Evolutionary conservation across 176 grass and related monocot species (phyloP).

Genomic region (Neostapfia colusana): DNA sequence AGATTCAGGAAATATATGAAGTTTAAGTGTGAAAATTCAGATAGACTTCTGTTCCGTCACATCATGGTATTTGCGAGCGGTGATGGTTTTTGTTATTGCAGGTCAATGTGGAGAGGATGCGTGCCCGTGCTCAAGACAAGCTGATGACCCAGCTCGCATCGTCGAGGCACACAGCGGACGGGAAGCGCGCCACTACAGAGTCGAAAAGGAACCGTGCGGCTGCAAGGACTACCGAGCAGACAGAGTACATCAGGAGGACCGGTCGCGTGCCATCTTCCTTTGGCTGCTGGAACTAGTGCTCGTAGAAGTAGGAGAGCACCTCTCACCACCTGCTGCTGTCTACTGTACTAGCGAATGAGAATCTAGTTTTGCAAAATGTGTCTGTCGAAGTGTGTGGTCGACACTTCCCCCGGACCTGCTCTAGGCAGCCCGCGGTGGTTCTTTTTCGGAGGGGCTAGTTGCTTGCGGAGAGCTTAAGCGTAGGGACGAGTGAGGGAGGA

Average conservation of each 20-base stretch:
- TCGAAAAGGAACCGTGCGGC: constrained; percentile 56
- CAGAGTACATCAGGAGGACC: constrained; percentile 81
- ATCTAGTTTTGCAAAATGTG: not conserved
- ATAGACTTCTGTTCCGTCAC: not conserved
- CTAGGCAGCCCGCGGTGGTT: too few species aligned
- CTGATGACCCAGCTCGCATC: constrained; percentile 78
- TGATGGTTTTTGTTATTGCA: constrained; percentile 19
- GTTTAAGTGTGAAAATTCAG: not conserved
- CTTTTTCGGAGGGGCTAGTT: too few species aligned
- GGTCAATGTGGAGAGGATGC: constrained; percentile 92
- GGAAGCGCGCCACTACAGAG: constrained; percentile 61
- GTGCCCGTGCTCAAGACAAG: constrained; percentile 65
- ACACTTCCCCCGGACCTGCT: too few species aligned
- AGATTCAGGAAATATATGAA: not conserved
- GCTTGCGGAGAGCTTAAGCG: too few species aligned
- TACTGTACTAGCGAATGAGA: not conserved
- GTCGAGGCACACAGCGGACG: constrained; percentile 63
- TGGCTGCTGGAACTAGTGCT: constrained; percentile 85
- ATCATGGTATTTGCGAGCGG: not conserved
- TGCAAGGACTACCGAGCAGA: constrained; percentile 61
- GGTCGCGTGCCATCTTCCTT: constrained; percentile 62
- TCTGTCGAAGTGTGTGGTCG: too few species aligned
- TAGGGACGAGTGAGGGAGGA: too few species aligned
- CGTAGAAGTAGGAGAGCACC: constrained; percentile 9
- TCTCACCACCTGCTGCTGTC: not conserved